Evolutionary conservation across 2,329 filamentous ascomycete genomes (phyloP), one percentile per base, ranked within the genome.

Genomic region (Nemania diffusa): DNA sequence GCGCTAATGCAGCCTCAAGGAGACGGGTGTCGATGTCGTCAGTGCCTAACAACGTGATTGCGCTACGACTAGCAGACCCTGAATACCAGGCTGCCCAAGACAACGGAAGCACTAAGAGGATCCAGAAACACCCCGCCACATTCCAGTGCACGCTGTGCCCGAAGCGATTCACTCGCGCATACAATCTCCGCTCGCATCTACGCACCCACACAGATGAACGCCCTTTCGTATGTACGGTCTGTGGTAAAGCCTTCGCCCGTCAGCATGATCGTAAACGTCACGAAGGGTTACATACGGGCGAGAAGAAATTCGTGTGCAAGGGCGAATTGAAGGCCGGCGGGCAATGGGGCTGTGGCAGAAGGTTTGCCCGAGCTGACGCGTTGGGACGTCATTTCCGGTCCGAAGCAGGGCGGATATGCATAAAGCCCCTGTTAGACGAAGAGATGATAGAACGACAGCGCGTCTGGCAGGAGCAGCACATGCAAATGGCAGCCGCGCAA

Each of bases 261-360:
- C 96, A 99, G 77, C 96, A 99, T 77, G 96, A 99, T 78, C 91
- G 96, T 52, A 99, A 99, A 81, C 91, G 96, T 44, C 96, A 99
- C 79, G 96, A 99, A 81, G 94, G 95, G 44, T 83, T 99, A 48
- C 96, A 99, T 77, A 97, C 93, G 0, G 96, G 96, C 48, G 96
- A 99, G 82, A 99, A 98, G 88, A 98, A 97, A 77, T 99, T 98
- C 78, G 92, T 98, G 7, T 99, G 96, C 81, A 94, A 93, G 73
- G 96, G 96, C 60, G 92, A 94, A 65, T 88, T 99, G 57, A 94
- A 95, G 72, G 89, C 89, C 1, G 90, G 91, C 53, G 91, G 91
- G 5, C 89, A 92, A 71, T 99, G 96, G 96, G 96, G 96, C 22
- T 99, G 96, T 73, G 93, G 93, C 3, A 88, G 96, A 68, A 88